Evolutionary conservation across 1,139 yeast species (phyloP).

Genomic region (Zygoascus meyerae): DNA sequence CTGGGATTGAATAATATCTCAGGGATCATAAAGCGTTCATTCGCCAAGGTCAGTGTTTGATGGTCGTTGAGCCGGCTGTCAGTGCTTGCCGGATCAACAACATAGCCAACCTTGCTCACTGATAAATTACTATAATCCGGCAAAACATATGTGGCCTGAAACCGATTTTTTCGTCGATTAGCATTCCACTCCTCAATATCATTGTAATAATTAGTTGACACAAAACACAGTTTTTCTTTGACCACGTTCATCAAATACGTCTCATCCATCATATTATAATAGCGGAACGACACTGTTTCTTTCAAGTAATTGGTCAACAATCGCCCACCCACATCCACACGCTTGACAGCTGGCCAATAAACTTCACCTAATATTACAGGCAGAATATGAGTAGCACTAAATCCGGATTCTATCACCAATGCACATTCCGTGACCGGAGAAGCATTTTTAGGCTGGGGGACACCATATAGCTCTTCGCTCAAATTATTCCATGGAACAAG

Average conservation of each 20-base stretch:
- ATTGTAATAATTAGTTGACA: slow-evolving; percentile 58
- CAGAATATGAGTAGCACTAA: slow-evolving; percentile 77
- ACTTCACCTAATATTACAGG: slow-evolving; percentile 80
- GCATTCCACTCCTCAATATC: slow-evolving; percentile 41
- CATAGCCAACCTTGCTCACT: slow-evolving; percentile 58
- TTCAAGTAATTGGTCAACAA: slow-evolving; percentile 73
- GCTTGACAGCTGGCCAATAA: slow-evolving; percentile 70
- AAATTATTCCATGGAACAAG: slow-evolving; percentile 58
- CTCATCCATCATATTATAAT: slow-evolving; percentile 91
- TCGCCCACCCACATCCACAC: slow-evolving; percentile 79
- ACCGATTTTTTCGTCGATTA: slow-evolving; percentile 27
- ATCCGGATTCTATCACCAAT: slow-evolving; percentile 83
- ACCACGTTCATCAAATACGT: slow-evolving; percentile 77
- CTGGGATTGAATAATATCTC: slow-evolving; percentile 86
- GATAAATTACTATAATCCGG: slow-evolving; percentile 71
- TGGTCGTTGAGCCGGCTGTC: slow-evolving; percentile 15
- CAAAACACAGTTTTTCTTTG: slow-evolving; percentile 74
- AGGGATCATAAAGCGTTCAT: slow-evolving; percentile 83
- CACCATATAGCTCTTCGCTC: slow-evolving; percentile 9
- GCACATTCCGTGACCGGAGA: slow-evolving; percentile 51
- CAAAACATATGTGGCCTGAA: slow-evolving; percentile 59
- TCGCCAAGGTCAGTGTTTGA: slow-evolving; percentile 64
- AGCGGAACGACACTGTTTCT: slow-evolving; percentile 82
- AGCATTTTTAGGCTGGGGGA: slow-evolving; percentile 10
- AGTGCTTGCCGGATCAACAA: slow-evolving; percentile 32